Evolutionary conservation across 1,284 basidiomycete genomes (phyloP).

Genomic region (Mycena sp.): DNA sequence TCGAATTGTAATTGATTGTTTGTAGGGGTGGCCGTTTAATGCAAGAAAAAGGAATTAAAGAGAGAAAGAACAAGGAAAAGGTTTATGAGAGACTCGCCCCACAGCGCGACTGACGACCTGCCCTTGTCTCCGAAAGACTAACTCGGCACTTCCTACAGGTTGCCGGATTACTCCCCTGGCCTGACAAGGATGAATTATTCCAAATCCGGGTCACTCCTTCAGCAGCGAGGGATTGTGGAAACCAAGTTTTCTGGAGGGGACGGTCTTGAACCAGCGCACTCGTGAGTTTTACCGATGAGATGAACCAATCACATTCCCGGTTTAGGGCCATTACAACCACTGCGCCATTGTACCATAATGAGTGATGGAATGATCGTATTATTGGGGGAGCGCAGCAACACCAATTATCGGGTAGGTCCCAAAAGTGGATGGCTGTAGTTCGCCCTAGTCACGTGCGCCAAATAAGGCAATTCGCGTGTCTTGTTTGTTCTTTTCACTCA

Average conservation of each 20-base stretch:
- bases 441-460: too few species aligned
- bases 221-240: slow-evolving; percentile 68
- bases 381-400: too few species aligned
- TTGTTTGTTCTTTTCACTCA: too few species aligned
- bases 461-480: too few species aligned
- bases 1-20: too few species aligned
- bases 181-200: slow-evolving; percentile 84
- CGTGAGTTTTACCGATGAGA: slow-evolving; percentile 66
- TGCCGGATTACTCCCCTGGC: slow-evolving; percentile 93
- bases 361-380: neutral
- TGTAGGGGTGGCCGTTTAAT: too few species aligned
- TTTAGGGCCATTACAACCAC: slow-evolving; percentile 83
- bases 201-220: slow-evolving; percentile 69
- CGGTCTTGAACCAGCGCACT: slow-evolving; percentile 90
- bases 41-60: slow-evolving; percentile 11
- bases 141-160: slow-evolving; percentile 83
- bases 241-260: slow-evolving; percentile 94
- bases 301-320: slow-evolving; percentile 81
- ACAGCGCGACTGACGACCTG: slow-evolving; percentile 82
- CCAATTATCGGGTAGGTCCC: too few species aligned
- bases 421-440: too few species aligned
- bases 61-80: slow-evolving; percentile 55
- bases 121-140: slow-evolving; percentile 90
- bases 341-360: slow-evolving; percentile 55
- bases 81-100: slow-evolving; percentile 79